Conservation (phyloP, 2,329 filamentous ascomycete genomes). For the Penicillium sp. region DNA sequence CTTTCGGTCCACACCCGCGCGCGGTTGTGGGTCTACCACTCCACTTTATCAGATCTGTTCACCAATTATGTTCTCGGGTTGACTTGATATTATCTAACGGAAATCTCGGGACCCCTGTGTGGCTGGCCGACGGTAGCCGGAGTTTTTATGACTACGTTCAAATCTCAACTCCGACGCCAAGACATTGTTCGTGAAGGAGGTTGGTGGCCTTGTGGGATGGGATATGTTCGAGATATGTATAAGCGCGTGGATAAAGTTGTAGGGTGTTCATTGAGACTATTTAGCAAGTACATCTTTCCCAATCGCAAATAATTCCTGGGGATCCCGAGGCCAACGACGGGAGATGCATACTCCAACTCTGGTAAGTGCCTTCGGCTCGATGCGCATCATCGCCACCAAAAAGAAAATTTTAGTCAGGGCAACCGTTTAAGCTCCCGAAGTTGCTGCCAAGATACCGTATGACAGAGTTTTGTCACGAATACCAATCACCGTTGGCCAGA, state of each 20-base stretch:
- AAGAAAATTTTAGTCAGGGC: conserved; percentile 6
- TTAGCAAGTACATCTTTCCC: no score
- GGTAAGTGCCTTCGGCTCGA: conserved; percentile 4
- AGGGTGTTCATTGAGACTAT: not conserved
- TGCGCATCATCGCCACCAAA: conserved; percentile 7
- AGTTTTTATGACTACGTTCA: not conserved
- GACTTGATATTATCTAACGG: conserved; percentile 19
- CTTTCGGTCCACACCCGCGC: conserved; percentile 9
- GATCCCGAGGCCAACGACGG: not conserved
- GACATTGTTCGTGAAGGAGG: not conserved
- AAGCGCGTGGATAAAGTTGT: not conserved
- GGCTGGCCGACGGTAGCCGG: conserved; percentile 17
- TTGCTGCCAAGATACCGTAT: not conserved
- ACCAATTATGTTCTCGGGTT: conserved; percentile 12
- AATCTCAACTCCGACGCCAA: conserved; percentile 7
- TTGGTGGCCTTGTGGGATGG: not conserved
- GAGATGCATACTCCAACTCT: not conserved
- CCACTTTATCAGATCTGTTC: not conserved
- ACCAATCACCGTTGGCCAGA: not conserved
- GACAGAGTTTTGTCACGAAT: not conserved
- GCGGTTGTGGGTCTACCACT: not conserved
- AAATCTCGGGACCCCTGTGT: conserved; percentile 9
- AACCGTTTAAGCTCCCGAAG: conserved; percentile 1
- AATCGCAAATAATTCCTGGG: not conserved
- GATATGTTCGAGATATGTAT: no score